phyloP scores from a whole-genome alignment of 2,329 filamentous ascomycete species.

The Penicillium sp. region DNA sequence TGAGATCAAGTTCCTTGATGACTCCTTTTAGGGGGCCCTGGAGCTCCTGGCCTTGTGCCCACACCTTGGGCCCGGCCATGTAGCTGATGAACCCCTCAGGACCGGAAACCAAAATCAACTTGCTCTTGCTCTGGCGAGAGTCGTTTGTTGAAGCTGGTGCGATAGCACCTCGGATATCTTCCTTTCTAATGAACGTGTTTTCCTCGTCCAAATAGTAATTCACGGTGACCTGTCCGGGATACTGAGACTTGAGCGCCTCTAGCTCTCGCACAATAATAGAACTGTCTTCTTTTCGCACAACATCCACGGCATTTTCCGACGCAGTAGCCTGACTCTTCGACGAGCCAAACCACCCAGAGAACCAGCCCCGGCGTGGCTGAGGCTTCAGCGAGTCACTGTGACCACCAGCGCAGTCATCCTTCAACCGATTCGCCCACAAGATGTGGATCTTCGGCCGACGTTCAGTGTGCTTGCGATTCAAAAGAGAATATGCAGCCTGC shows the following conservation, averaged over 20 bases:
- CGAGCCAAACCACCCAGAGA: slow-evolving; percentile 31
- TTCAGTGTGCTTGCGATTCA: slow-evolving; percentile 30
- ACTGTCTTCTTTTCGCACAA: slow-evolving; percentile 9
- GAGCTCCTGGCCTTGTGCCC: slow-evolving; percentile 68
- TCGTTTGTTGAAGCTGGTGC: slow-evolving; percentile 25
- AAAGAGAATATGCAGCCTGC: slow-evolving; percentile 69
- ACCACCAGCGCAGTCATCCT: slow-evolving; percentile 65
- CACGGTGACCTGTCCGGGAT: slow-evolving; percentile 60
- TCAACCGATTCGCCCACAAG: slow-evolving; percentile 74
- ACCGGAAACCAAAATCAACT: slow-evolving; percentile 78
- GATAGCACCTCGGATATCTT: slow-evolving; percentile 47
- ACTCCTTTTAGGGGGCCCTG: slow-evolving; percentile 75
- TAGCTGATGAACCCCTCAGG: slow-evolving; percentile 84
- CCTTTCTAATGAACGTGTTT: slow-evolving; percentile 60
- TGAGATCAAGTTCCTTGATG: slow-evolving; percentile 59
- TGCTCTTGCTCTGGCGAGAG: slow-evolving; percentile 35
- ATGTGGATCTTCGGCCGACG: slow-evolving; percentile 61
- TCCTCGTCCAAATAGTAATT: slow-evolving; percentile 84
- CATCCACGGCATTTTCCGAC: not conserved
- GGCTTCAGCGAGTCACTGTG: slow-evolving; percentile 48
- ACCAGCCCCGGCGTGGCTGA: slow-evolving; percentile 28
- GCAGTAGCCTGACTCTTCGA: slow-evolving; percentile 9
- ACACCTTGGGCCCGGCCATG: slow-evolving; percentile 77
- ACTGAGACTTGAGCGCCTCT: slow-evolving; percentile 58
- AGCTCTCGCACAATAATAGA: slow-evolving; percentile 61